Evolutionary conservation across 1,284 basidiomycete species (phyloP).

Genomic region (Xerocomus minutiporus): DNA sequence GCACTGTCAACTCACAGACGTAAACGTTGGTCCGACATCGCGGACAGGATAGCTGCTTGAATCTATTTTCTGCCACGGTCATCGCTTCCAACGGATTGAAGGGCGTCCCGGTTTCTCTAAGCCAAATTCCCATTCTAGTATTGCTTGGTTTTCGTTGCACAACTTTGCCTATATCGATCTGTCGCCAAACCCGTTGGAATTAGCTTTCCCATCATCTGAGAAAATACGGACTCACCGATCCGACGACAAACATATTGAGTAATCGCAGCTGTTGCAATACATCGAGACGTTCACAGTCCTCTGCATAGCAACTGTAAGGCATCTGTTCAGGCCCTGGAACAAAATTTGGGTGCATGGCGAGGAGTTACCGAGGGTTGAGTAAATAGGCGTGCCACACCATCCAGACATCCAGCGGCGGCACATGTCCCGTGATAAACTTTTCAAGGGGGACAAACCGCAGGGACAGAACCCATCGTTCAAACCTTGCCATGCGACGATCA

Average conservation of each 20-base stretch:
- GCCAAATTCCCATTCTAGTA: constrained; percentile 28
- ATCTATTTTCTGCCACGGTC: constrained; percentile 11
- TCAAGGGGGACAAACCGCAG: constrained; percentile 23
- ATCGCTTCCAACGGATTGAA: constrained; percentile 38
- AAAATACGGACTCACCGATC: constrained; percentile 14
- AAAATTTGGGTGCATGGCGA: background rate
- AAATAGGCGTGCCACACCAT: constrained; percentile 49
- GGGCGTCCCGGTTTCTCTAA: constrained; percentile 25
- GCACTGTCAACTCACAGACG: constrained; percentile 28
- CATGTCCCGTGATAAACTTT: constrained; percentile 26
- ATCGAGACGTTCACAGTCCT: constrained; percentile 36
- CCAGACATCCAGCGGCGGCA: constrained; percentile 44
- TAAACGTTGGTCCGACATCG: constrained; percentile 28
- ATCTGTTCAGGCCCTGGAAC: background rate
- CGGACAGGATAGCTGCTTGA: constrained; percentile 33
- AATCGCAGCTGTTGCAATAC: constrained; percentile 19
- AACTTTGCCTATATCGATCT: constrained; percentile 27
- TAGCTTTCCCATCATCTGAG: constrained; percentile 1
- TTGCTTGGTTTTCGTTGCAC: constrained; percentile 18
- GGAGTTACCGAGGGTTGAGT: constrained; percentile 35
- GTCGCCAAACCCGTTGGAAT: background rate
- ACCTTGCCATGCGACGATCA: constrained; percentile 21
- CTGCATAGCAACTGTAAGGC: constrained; percentile 35
- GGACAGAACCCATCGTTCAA: constrained; percentile 33
- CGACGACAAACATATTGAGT: constrained; percentile 24